These are phyloP conservation scores for Pyrus hybrid DNA, from an alignment of 331 rosid species.

Conservation along the genomic window DNA sequence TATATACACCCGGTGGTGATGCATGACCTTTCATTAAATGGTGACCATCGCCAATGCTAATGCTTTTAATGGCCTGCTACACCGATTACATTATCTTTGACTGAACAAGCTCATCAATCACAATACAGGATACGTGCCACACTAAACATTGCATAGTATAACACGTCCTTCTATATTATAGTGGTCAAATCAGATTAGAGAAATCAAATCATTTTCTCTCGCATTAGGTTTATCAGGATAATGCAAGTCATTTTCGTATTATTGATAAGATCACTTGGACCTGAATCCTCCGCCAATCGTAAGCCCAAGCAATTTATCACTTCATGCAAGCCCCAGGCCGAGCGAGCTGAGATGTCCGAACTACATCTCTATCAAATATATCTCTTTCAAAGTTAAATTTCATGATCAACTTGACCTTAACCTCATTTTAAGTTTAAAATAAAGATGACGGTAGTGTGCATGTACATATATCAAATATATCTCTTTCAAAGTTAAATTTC, in stretches of 20 bases:
- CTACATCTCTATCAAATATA: not conserved
- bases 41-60: too few species aligned
- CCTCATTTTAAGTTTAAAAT: not conserved
- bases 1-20: too few species aligned
- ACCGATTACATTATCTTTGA: too few species aligned
- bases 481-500: conserved; percentile 3
- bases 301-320: not conserved
- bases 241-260: not conserved
- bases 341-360: not conserved
- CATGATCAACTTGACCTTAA: conserved; percentile 7
- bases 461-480: not conserved
- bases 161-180: not conserved
- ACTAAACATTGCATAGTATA: not conserved
- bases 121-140: too few species aligned
- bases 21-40: too few species aligned
- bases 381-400: conserved; percentile 5
- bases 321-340: not conserved
- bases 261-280: not conserved
- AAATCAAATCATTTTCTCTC: not conserved
- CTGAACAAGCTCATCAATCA: too few species aligned
- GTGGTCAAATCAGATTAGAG: not conserved
- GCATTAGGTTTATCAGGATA: not conserved
- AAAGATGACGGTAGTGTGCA: not conserved
- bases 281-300: conserved; percentile 10
- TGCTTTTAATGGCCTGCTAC: too few species aligned